Conservation (phyloP, 2,329 filamentous ascomycete genomes). For the Colletotrichum simmondsii region DNA sequence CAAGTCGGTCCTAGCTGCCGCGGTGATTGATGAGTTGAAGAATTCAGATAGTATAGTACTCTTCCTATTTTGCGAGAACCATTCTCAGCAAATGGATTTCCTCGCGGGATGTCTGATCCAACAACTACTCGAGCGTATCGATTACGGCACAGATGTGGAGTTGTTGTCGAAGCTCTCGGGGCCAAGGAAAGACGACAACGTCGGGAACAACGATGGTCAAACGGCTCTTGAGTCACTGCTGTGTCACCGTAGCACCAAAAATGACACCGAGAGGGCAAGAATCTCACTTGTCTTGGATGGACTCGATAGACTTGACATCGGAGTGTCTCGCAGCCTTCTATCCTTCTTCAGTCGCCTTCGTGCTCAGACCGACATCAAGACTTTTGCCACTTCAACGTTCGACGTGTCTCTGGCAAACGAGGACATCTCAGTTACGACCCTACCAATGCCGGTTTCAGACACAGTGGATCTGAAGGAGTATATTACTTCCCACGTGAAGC, state of each 20-base stretch:
- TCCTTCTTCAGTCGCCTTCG: not conserved
- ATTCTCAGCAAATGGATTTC: not conserved
- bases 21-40: not conserved
- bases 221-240: not conserved
- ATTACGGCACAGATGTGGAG: not conserved
- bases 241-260: not conserved
- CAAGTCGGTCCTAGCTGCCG: not conserved
- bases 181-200: not conserved
- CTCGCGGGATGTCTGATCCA: not conserved
- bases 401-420: not conserved
- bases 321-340: not conserved
- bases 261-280: not conserved
- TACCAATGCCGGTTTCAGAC: not conserved
- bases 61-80: not conserved
- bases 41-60: not conserved
- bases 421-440: not conserved
- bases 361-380: not conserved
- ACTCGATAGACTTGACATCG: not conserved
- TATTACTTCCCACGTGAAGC: not conserved
- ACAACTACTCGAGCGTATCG: not conserved
- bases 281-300: not conserved
- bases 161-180: not conserved
- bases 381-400: not conserved
- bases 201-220: not conserved
- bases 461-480: not conserved